Percentiles rank a stretch among this genome's conserved stretches.
Evolutionary conservation across 176 grass and related monocot genomes (phyloP).

Genomic region (Raddia guianensis): DNA sequence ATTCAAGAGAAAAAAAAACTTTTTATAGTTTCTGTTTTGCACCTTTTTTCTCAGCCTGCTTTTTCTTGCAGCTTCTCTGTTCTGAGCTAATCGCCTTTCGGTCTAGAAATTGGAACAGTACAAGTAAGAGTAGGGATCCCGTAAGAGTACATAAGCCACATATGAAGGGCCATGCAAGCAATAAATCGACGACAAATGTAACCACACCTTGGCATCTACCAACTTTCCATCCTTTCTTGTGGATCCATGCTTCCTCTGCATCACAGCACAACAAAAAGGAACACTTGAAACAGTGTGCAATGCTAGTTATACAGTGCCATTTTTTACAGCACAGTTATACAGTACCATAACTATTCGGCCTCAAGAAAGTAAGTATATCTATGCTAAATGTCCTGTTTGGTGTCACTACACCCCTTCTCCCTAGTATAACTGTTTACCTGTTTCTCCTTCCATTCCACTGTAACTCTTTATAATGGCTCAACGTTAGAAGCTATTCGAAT

Average conservation of each 20-base stretch:
- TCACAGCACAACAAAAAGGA: constrained; percentile 39
- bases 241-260: constrained; percentile 72
- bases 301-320: constrained; percentile 34
- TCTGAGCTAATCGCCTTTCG: constrained; percentile 84
- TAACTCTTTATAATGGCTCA: constrained; percentile 25
- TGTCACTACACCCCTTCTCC: constrained; percentile 28
- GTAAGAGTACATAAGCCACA: neutral
- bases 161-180: constrained; percentile 33
- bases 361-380: constrained; percentile 14
- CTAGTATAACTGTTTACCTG: constrained; percentile 25
- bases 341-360: constrained; percentile 27
- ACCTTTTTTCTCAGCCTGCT: constrained; percentile 98
- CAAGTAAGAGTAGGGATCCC: constrained; percentile 20
- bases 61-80: constrained; percentile 98
- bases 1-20: neutral
- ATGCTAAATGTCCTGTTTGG: constrained; percentile 36
- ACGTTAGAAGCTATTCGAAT: constrained; percentile 12
- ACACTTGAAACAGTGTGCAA: constrained; percentile 29
- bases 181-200: constrained; percentile 31
- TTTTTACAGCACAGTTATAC: neutral
- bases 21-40: constrained; percentile 4
- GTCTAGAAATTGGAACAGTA: constrained; percentile 51
- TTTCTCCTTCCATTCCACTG: constrained; percentile 11
- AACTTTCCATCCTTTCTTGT: constrained; percentile 65
- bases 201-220: constrained; percentile 73